phyloP scores from a whole-genome alignment of 345 rosid species.

The Punica granatum region DNA sequence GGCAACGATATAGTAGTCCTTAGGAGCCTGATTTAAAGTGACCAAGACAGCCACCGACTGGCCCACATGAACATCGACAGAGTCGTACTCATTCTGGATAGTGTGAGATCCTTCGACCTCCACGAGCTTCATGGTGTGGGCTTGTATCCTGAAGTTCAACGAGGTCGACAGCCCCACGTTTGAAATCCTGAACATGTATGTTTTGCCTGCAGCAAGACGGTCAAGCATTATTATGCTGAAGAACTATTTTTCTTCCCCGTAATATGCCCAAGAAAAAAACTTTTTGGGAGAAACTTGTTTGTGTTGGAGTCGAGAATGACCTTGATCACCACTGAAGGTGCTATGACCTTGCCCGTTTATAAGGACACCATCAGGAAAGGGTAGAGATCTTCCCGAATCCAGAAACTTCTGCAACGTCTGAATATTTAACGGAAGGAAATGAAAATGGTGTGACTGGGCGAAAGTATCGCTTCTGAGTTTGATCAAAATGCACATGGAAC shows the following conservation, averaged over 20 bases:
- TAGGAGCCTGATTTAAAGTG: conserved; percentile 30
- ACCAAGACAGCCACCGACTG: conserved; percentile 61
- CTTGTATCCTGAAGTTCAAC: conserved; percentile 77
- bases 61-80: conserved; percentile 75
- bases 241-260: background rate
- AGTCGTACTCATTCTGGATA: conserved; percentile 52
- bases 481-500: too few species aligned
- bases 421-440: background rate
- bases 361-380: conserved; percentile 41
- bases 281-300: background rate
- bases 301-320: conserved; percentile 2
- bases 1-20: conserved; percentile 64
- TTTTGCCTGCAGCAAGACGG: conserved; percentile 41
- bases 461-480: too few species aligned
- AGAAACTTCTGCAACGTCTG: conserved; percentile 41
- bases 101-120: conserved; percentile 96
- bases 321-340: conserved; percentile 29
- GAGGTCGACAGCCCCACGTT: conserved; percentile 70
- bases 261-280: background rate
- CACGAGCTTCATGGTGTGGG: conserved; percentile 53
- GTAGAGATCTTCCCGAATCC: conserved; percentile 70
- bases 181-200: conserved; percentile 60
- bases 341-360: conserved; percentile 32
- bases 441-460: too few species aligned
- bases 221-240: background rate